Evolutionary conservation across 164 flowering plant species (phyloP), one percentile per base, ranked within the genome.

Genomic region (Magnolia kwangsiensis): DNA sequence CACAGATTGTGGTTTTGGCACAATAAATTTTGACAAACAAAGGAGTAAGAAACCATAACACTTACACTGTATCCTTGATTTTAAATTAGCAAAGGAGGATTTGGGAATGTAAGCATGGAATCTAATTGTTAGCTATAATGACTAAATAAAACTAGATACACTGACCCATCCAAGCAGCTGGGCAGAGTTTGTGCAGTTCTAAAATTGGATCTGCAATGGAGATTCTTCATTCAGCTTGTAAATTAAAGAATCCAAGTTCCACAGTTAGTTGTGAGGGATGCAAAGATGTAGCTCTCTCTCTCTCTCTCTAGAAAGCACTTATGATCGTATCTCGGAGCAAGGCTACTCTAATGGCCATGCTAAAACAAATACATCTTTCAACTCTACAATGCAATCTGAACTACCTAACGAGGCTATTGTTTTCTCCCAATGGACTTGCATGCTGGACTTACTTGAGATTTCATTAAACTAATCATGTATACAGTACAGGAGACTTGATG

Each of bases 381-480:
- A 65, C 11, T 65, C 68, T 7, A 67, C 45, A 27, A 9, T 51
- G 13, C 31, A 51, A 11, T 13, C 58, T 50, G 72, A 67, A 66
- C 63, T 50, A 4, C 77, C 77, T 7, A 75, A 79, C 72, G 93
- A 95, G 80, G 89, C 96, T 64, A 93, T 95, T 77, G 83, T 95
- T 77, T 95, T 95, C 83, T 95, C 99, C 37, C 99, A 95, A 84
- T 95, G 99, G 98, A 95, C 98, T 69, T 49, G 93, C 71, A 96
- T 96, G 99, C 82, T 96, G 80, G 90, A 94, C 81, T 84, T 96
- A 21, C 85, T 96, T 59, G 97, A 96, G 85, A 49, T 24, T 55
- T 84, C 97, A 51, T 68, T 96, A 82, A 87, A 83, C 8, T 80
- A 85, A 45, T 72, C 83, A 55, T 71, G 71, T 73, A 82, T 94